Evolutionary conservation across 2,329 filamentous ascomycete genomes (phyloP).

Genomic region (Ascosphaera aggregata): DNA sequence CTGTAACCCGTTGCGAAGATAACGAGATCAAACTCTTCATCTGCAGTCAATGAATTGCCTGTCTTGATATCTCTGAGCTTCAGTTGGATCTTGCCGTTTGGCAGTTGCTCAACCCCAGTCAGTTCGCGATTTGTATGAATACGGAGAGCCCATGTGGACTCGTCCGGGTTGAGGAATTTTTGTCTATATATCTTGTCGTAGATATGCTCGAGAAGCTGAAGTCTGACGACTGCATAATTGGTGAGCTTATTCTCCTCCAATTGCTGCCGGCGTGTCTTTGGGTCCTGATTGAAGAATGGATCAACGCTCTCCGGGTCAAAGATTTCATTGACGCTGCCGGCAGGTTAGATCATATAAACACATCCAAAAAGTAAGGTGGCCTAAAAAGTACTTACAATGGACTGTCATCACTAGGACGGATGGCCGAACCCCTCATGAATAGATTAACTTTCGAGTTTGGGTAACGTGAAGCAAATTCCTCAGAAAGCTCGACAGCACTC

Average conservation of each 20-base stretch:
- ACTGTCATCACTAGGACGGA: conserved; percentile 83
- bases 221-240: conserved; percentile 84
- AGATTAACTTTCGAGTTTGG: conserved; percentile 58
- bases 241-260: conserved; percentile 55
- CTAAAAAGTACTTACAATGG: conserved; percentile 51
- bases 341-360: neutral
- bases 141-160: conserved; percentile 56
- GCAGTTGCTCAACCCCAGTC: conserved; percentile 30
- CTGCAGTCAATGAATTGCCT: conserved; percentile 4
- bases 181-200: conserved; percentile 81
- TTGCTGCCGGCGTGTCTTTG: conserved; percentile 34
- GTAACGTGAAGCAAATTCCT: conserved; percentile 61
- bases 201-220: conserved; percentile 72
- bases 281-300: conserved; percentile 43
- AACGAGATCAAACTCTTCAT: conserved; percentile 46
- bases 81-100: conserved; percentile 8
- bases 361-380: neutral
- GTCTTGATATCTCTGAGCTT: conserved; percentile 3
- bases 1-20: conserved; percentile 76
- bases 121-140: conserved; percentile 51
- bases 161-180: conserved; percentile 43
- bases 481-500: conserved; percentile 87
- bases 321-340: conserved; percentile 63
- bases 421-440: conserved; percentile 59
- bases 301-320: conserved; percentile 80